These are phyloP conservation scores for Trichoderma lentiforme DNA, from an alignment of 2,329 filamentous ascomycete genomes.

Conservation along the genomic window DNA sequence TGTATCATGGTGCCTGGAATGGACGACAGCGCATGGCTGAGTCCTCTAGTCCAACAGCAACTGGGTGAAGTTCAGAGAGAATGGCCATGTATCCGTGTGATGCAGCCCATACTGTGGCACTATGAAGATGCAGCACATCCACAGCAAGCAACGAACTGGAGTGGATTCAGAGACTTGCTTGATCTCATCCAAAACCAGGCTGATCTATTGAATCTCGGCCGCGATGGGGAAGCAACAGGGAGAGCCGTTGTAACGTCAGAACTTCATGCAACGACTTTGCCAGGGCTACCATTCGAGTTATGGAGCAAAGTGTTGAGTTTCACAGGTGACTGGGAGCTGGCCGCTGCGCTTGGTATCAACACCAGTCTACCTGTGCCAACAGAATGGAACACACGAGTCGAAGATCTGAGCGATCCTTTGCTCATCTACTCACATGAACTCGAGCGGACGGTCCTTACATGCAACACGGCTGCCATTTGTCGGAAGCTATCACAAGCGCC, in stretches of 20 bases:
- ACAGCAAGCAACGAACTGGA: conserved; percentile 59
- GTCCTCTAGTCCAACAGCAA: conserved; percentile 81
- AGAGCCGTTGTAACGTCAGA: conserved; percentile 36
- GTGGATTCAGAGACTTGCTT: conserved; percentile 67
- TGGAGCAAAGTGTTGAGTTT: conserved; percentile 87
- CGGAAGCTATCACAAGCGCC: conserved; percentile 69
- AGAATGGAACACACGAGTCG: conserved; percentile 64
- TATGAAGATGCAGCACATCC: conserved; percentile 55
- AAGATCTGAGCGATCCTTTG: conserved; percentile 59
- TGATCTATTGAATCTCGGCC: conserved; percentile 69
- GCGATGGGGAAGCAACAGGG: conserved; percentile 60
- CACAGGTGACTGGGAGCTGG: conserved; percentile 86
- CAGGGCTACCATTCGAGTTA: conserved; percentile 73
- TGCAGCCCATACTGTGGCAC: conserved; percentile 79
- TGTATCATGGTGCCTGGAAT: conserved; percentile 84
- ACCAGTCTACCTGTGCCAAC: conserved; percentile 69
- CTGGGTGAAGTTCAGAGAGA: conserved; percentile 79
- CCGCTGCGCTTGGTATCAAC: conserved; percentile 75
- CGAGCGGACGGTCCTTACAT: conserved; percentile 79
- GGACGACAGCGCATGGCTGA: conserved; percentile 86
- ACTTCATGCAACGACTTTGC: conserved; percentile 33
- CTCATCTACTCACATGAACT: conserved; percentile 73
- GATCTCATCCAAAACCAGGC: conserved; percentile 74
- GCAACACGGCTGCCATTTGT: conserved; percentile 67
- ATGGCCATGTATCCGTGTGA: conserved; percentile 82